A percentile compares a stretch with the other conserved stretches of the same genome.
phyloP scores from a whole-genome alignment of 179 eudicot species.

The Beta corolliflora region DNA sequence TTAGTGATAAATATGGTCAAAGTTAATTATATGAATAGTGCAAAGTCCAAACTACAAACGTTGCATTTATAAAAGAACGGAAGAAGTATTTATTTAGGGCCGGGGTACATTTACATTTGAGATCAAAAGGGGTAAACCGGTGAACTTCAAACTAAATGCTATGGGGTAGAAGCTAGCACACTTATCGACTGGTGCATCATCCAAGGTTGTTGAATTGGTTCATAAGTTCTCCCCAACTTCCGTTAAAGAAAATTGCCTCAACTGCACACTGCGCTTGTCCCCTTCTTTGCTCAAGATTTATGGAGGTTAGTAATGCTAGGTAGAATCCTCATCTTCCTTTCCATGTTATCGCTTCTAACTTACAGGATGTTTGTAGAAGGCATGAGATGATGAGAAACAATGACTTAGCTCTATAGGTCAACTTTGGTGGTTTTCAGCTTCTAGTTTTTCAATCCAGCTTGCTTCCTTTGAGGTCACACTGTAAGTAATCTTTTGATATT shows the following conservation, averaged over 20 bases:
- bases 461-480: conserved; percentile 44
- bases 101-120: conserved; percentile 40
- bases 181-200: conserved; percentile 38
- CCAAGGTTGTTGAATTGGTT: conserved; percentile 35
- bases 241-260: conserved; percentile 31
- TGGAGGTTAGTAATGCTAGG: conserved; percentile 30
- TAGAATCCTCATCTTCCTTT: not conserved
- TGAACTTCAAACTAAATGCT: no score
- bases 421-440: conserved; percentile 38
- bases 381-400: conserved; percentile 39
- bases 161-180: no score
- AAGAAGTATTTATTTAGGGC: conserved; percentile 41
- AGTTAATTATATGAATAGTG: no score
- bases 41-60: no score
- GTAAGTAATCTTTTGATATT: conserved; percentile 21
- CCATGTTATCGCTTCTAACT: conserved; percentile 4
- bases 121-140: no score
- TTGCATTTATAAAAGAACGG: no score
- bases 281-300: conserved; percentile 49
- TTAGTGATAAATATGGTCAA: no score
- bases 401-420: conserved; percentile 43
- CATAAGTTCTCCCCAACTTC: conserved; percentile 33
- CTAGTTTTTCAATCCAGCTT: conserved; percentile 41
- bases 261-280: conserved; percentile 28
- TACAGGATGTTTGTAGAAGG: conserved; percentile 38